Percentiles rank a stretch among this genome's conserved stretches.
Conservation (phyloP, 192 early-diverging fungal species). For the Backusella morwellensis region DNA sequence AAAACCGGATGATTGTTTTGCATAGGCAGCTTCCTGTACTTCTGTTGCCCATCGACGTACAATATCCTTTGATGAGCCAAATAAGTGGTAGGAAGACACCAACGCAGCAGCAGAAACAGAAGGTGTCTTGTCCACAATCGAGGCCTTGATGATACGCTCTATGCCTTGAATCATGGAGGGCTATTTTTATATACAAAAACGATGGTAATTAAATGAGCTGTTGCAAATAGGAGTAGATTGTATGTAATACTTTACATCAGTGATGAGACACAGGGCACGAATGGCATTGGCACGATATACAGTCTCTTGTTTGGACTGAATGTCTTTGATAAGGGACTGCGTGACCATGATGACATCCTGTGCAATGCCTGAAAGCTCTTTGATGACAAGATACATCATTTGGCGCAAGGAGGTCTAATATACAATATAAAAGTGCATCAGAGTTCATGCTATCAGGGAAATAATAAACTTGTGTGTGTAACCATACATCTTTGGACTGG, state of each 20-base stretch:
- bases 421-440: slow-evolving; percentile 9
- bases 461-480: not conserved
- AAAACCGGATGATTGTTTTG: slow-evolving; percentile 60
- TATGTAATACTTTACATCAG: slow-evolving; percentile 63
- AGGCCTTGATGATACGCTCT: slow-evolving; percentile 94
- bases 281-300: slow-evolving; percentile 96
- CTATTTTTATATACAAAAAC: slow-evolving; percentile 35
- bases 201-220: not conserved
- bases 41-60: slow-evolving; percentile 98
- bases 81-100: slow-evolving; percentile 89
- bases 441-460: not conserved
- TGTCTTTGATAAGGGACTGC: slow-evolving; percentile 92
- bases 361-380: slow-evolving; percentile 89
- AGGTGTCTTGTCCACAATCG: slow-evolving; percentile 94
- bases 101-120: slow-evolving; percentile 87
- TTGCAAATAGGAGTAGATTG: too few relatives aligned
- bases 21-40: slow-evolving; percentile 91
- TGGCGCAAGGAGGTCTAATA: slow-evolving; percentile 86
- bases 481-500: slow-evolving; percentile 85
- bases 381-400: slow-evolving; percentile 97
- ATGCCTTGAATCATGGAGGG: slow-evolving; percentile 93
- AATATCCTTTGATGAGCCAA: slow-evolving; percentile 81
- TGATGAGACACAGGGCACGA: slow-evolving; percentile 91
- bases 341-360: slow-evolving; percentile 99
- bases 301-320: slow-evolving; percentile 90